These are phyloP conservation scores for Ophiocordyceps camponoti-saundersi DNA, from an alignment of 2,329 filamentous ascomycete genomes.

Conservation along the genomic window DNA sequence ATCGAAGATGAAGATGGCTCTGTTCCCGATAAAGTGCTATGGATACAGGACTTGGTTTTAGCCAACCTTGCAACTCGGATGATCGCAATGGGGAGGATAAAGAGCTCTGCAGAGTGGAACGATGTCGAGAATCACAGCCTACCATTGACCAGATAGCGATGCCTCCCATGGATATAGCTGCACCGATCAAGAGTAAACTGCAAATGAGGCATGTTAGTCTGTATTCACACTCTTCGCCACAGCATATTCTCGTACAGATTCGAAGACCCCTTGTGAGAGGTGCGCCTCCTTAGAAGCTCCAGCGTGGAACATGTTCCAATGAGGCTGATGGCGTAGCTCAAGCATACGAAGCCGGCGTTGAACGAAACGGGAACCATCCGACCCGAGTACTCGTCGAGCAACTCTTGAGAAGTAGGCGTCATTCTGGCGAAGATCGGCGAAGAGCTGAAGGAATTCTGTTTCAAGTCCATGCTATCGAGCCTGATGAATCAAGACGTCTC, in stretches of 20 bases:
- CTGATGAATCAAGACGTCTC: not conserved
- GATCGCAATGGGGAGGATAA: not conserved
- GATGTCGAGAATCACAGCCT: constrained; percentile 5
- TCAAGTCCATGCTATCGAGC: not conserved
- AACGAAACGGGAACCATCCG: constrained; percentile 30
- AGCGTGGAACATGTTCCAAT: constrained; percentile 65
- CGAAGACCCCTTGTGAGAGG: constrained; percentile 47
- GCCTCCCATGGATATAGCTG: constrained; percentile 56
- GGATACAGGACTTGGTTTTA: not conserved
- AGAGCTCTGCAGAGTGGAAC: too few relatives aligned
- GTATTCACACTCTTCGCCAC: not conserved
- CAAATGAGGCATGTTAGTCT: not conserved
- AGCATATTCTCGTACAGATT: constrained; percentile 40
- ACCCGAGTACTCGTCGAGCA: constrained; percentile 24
- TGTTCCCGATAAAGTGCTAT: constrained; percentile 47
- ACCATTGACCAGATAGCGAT: constrained; percentile 60
- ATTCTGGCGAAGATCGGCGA: not conserved
- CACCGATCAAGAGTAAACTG: constrained; percentile 45
- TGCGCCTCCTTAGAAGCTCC: constrained; percentile 64
- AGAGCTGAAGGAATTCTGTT: not conserved
- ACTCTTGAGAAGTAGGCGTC: constrained; percentile 5
- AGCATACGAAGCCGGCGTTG: constrained; percentile 44
- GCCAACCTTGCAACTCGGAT: not conserved
- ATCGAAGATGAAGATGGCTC: constrained; percentile 52
- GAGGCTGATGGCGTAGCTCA: constrained; percentile 62